Base-by-base conservation (phyloP, 108 stramenopile species). In the Cyclostephanos tholiformis region DNA sequence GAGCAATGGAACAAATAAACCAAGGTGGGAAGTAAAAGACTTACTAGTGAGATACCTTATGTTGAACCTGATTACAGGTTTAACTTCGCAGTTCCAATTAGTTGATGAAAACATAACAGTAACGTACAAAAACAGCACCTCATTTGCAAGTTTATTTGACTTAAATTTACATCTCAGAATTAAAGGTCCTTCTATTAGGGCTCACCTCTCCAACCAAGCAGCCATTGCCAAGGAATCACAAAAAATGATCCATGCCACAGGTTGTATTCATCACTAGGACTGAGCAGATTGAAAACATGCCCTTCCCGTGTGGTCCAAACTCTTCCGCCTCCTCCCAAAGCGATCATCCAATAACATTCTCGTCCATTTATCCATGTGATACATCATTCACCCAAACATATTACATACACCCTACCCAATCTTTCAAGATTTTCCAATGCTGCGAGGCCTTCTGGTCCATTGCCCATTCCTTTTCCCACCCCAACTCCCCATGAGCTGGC, bases 391-490 rank as follows among this genome's bases (percentile, higher is more conserved):
- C 88, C 88, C 36, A 94, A 66, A 69, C 93, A 94, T 39, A 94
- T 77, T 0, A 94, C 89, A 65, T 91, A 94, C 3, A 94, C 91
- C 57, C 93, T 78, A 11, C 93, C 93, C 35, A 90, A 85, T 58
- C 93, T 74, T 67, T 94, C 93, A 49, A 94, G 66, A 30, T 90
- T 88, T 65, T 94, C 93, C 19, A 94, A 32, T 0, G 86, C 88
- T 11, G 88, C 87, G 8, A 94, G 79, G 27, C 93, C 93, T 63
- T 94, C 90, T n/a, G 93, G 93, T 13, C 93, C 93, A 57, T 90
- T 82, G 11, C 87, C 85, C 70, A 87, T 80, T 39, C 62, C 43
- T 60, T 66, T 78, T 41, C 71, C 71, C 46, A 69, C 60, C 27
- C 86, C 87, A 22, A 66, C 56, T 13, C 68, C 75, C 29, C 87